Evolutionary conservation across 495 filamentous ascomycete genomes (phyloP).

Genomic region (Thozetella sp.): DNA sequence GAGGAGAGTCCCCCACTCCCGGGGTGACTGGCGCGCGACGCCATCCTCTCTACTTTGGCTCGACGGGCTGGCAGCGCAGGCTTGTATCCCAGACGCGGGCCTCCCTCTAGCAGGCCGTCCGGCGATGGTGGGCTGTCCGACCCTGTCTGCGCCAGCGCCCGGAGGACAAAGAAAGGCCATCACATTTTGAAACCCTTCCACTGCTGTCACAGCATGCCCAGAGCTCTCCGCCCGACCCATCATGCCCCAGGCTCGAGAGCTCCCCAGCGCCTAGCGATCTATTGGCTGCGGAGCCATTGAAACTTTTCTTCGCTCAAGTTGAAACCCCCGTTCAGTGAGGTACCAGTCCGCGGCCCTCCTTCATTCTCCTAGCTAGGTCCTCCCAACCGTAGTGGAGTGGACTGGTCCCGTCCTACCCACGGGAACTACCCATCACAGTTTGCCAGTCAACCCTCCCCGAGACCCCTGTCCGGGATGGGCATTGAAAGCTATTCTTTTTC

Average conservation of each 20-base stretch:
- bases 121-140: too few relatives aligned
- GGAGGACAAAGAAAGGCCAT: too few relatives aligned
- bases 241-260: neutral
- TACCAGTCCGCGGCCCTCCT: neutral
- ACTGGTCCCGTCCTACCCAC: too few relatives aligned
- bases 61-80: too few relatives aligned
- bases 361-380: neutral
- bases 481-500: neutral
- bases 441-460: too few relatives aligned
- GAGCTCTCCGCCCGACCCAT: neutral
- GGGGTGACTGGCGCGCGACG: neutral
- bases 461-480: too few relatives aligned
- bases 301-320: neutral
- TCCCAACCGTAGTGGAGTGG: neutral
- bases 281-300: neutral
- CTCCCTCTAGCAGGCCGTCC: too few relatives aligned
- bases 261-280: neutral
- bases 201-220: too few relatives aligned
- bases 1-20: neutral
- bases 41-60: neutral
- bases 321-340: neutral
- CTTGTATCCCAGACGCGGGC: too few relatives aligned
- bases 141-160: too few relatives aligned
- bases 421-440: too few relatives aligned
- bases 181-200: too few relatives aligned